Evolutionary conservation across 2,329 filamentous ascomycete species (phyloP), one percentile per base, ranked within the genome.

Genomic region (Fusarium tjaetaba): DNA sequence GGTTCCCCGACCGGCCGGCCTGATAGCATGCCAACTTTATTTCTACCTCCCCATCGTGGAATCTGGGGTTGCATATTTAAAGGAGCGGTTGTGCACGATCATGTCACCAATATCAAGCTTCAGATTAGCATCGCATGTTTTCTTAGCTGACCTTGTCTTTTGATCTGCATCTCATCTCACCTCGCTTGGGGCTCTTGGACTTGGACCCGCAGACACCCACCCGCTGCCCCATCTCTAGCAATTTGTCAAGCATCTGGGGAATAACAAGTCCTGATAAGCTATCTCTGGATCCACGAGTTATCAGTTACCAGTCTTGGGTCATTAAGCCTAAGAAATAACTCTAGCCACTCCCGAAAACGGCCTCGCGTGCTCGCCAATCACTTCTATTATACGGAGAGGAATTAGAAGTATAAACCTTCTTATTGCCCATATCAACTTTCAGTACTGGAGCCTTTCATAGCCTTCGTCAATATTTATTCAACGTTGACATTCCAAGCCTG

Each of bases 251-350:
- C 63, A 52, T 51, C 56, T 38, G 52, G 51, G 38, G 61, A 64
- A 75, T 42, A 61, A 58, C 41, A 61, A 61, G 48, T 53, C 42
- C 73, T 77, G 76, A 78, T 78, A 78, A 78, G 76, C 75, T 77
- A 77, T 77, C 76, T 78, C 46, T 61, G 36, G 63, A 64, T 70
- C 65, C 68, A 76, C 34, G 57, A 70, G 55, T 63, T 75, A 70
- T 75, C 73, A 72, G 55, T 61, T 52, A 59, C 58, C 52, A 71
- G 63, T 57, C 43, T 62, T 75, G 65, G 51, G 63, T 69, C 61
- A 66, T 62, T 75, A 73, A 64, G 73, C 61, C 60, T 56, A 64
- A 70, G 67, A 70, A 69, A 69, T 11, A 65, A 61, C 56, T 71
- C 57, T 53, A 69, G 57, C 39, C 65, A 52, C 58, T 73, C 73